phyloP scores from a whole-genome alignment of 31 red algal genomes.

The Asparagopsis taxiformis region DNA sequence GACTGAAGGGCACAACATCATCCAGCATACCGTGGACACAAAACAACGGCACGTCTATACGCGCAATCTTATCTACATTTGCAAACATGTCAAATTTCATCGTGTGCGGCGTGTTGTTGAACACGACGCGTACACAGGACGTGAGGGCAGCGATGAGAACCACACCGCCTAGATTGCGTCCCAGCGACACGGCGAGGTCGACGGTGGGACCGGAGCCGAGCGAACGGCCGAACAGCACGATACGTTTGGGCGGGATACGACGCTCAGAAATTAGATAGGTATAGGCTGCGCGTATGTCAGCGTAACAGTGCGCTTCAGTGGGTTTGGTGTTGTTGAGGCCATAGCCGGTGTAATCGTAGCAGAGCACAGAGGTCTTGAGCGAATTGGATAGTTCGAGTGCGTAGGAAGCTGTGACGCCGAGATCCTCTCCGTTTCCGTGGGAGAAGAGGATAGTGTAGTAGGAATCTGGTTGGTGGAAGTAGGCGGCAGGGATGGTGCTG shows the following conservation, averaged over 20 bases:
- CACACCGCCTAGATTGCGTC: slow-evolving; percentile 47
- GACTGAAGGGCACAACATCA: slow-evolving; percentile 75
- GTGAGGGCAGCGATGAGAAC: slow-evolving; percentile 73
- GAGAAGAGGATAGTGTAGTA: slow-evolving; percentile 60
- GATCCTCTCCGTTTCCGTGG: slow-evolving; percentile 72
- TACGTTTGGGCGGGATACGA: slow-evolving; percentile 55
- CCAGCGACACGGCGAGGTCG: slow-evolving; percentile 57
- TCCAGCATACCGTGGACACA: slow-evolving; percentile 84
- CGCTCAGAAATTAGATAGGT: slow-evolving; percentile 25
- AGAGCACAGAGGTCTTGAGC: slow-evolving; percentile 43
- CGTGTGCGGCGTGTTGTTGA: slow-evolving; percentile 41
- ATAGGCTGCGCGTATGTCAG: slow-evolving; percentile 71
- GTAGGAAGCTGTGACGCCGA: slow-evolving; percentile 58
- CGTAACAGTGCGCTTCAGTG: slow-evolving; percentile 69
- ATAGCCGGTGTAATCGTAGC: slow-evolving; percentile 72
- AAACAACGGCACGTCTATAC: slow-evolving; percentile 68
- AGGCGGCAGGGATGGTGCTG: slow-evolving; percentile 43
- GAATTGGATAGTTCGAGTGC: slow-evolving; percentile 53
- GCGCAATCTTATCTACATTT: slow-evolving; percentile 67
- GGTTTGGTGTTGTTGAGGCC: slow-evolving; percentile 47
- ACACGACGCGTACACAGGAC: slow-evolving; percentile 72
- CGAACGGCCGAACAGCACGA: slow-evolving; percentile 75
- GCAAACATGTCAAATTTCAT: slow-evolving; percentile 84
- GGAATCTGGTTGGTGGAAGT: slow-evolving; percentile 29
- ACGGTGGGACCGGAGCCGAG: slow-evolving; percentile 76